These are phyloP conservation scores for Agaricus sinodeliciosus DNA, from an alignment of 768 basidiomycete species.

Conservation along the genomic window DNA sequence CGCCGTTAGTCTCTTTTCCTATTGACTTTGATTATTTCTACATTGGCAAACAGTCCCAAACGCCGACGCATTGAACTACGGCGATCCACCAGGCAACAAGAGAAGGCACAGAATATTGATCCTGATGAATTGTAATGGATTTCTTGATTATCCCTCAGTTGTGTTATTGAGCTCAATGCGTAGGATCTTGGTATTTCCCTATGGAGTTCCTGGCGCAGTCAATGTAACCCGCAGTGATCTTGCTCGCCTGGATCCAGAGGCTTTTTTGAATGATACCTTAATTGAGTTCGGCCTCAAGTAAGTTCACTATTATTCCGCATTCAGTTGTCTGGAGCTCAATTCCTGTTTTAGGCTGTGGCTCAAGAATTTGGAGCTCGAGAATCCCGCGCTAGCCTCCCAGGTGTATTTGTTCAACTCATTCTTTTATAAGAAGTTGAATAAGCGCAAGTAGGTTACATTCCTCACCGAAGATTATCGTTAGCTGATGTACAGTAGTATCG, in stretches of 20 bases:
- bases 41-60: background rate
- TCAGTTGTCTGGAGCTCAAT: background rate
- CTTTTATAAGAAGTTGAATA: conserved; percentile 92
- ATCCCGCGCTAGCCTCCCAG: conserved; percentile 61
- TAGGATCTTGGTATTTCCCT: conserved; percentile 77
- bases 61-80: conserved; percentile 19
- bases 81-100: conserved; percentile 17
- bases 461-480: background rate
- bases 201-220: conserved; percentile 62
- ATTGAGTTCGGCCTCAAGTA: conserved; percentile 96
- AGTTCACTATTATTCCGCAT: conserved; percentile 18
- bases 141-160: background rate
- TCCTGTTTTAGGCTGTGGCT: conserved; percentile 56
- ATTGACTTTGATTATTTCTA: background rate
- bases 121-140: conserved; percentile 56
- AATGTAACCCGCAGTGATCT: conserved; percentile 79
- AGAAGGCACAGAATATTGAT: conserved; percentile 26
- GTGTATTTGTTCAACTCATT: conserved; percentile 95
- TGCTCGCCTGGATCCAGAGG: conserved; percentile 63
- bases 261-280: conserved; percentile 93
- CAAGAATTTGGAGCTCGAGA: conserved; percentile 40
- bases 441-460: conserved; percentile 43
- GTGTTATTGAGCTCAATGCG: conserved; percentile 1
- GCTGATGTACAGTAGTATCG: conserved; percentile 25
- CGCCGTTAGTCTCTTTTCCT: conserved; percentile 1